Evolutionary conservation across 2,329 filamentous ascomycete genomes (phyloP).

Genomic region (Aspergillus sp.): DNA sequence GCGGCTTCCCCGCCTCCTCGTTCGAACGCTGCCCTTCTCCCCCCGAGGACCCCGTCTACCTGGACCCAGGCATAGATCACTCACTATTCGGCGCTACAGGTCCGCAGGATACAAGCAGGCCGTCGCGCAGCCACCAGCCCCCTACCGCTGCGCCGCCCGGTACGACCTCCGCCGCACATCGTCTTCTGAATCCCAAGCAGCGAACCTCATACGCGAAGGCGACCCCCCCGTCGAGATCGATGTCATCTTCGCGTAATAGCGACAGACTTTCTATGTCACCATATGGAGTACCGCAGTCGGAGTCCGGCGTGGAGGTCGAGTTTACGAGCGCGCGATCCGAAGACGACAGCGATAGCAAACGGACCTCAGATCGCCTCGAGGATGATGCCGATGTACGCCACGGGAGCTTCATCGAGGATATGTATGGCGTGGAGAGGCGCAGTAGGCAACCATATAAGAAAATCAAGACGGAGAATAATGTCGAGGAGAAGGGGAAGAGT

Average conservation of each 20-base stretch:
- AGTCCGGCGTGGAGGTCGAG: slow-evolving; percentile 23
- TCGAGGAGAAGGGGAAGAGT: slow-evolving; percentile 44
- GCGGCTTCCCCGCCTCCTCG: slow-evolving; percentile 7
- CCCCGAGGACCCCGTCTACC: slow-evolving; percentile 12
- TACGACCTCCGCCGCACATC: slow-evolving; percentile 22
- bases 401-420: slow-evolving; percentile 62
- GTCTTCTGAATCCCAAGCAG: slow-evolving; percentile 18
- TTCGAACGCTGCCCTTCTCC: slow-evolving; percentile 13
- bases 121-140: slow-evolving; percentile 9
- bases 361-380: slow-evolving; percentile 28
- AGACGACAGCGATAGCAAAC: slow-evolving; percentile 28
- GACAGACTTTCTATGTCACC: slow-evolving; percentile 11
- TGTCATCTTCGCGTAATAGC: slow-evolving; percentile 12
- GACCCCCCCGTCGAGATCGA: slow-evolving; percentile 15
- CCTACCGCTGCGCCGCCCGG: slow-evolving; percentile 22
- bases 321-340: slow-evolving; percentile 28
- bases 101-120: slow-evolving; percentile 17
- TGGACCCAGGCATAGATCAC: slow-evolving; percentile 13
- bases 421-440: slow-evolving; percentile 73
- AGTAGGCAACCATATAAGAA: slow-evolving; percentile 62
- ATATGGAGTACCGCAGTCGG: slow-evolving; percentile 8
- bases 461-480: slow-evolving; percentile 53
- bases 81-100: slow-evolving; percentile 23
- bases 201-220: slow-evolving; percentile 9
- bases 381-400: slow-evolving; percentile 25